These are phyloP conservation scores for Sporothrix phasma DNA, from an alignment of 2,329 filamentous ascomycete species.

Conservation along the genomic window DNA sequence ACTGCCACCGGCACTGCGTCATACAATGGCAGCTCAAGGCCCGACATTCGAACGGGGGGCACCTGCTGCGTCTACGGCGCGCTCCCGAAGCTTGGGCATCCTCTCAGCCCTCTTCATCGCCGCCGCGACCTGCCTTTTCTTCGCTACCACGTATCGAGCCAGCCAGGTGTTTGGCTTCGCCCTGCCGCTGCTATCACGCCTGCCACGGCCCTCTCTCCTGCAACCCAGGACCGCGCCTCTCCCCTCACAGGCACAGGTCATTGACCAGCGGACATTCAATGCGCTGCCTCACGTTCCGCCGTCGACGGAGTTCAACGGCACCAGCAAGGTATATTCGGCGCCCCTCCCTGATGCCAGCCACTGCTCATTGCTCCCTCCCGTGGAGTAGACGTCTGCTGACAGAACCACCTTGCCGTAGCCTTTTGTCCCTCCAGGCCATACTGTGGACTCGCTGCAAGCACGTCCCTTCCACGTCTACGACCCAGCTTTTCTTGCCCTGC, in stretches of 20 bases:
- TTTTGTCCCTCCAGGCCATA: conserved; percentile 37
- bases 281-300: conserved; percentile 33
- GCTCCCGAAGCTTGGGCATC: background rate
- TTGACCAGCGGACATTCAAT: conserved; percentile 37
- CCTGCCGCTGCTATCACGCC: background rate
- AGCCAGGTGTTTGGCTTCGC: background rate
- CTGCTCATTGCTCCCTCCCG: background rate
- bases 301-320: conserved; percentile 28
- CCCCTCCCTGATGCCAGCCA: background rate
- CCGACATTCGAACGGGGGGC: too few relatives aligned
- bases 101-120: background rate
- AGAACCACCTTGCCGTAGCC: conserved; percentile 20
- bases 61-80: background rate
- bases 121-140: background rate
- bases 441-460: conserved; percentile 28
- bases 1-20: background rate
- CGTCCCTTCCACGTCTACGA: conserved; percentile 42
- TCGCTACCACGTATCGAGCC: background rate
- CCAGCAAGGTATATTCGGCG: background rate
- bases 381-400: background rate
- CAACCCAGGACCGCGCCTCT: background rate
- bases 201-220: background rate
- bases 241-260: conserved; percentile 32
- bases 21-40: background rate
- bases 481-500: conserved; percentile 38